Base-by-base conservation (phyloP, 106 monocot genomes). In the Posidonia australis region DNA sequence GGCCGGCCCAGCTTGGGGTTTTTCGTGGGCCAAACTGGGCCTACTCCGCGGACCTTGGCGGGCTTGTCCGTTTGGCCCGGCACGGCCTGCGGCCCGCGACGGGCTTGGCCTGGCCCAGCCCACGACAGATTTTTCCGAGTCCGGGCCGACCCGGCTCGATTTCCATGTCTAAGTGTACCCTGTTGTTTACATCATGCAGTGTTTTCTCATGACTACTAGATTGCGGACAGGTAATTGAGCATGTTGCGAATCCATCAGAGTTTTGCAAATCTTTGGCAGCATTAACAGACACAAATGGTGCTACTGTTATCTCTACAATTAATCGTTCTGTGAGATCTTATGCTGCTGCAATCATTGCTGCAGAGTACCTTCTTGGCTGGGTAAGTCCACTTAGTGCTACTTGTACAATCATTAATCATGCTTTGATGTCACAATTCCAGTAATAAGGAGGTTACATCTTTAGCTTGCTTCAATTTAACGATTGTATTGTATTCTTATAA, bases 321-420 rank as follows among this genome's bases (percentile, higher is more conserved):
- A 90, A 91, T 58, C 87, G 98, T 27, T 70, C 98, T 46, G 23
- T 98, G 66, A 87, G 87, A 68, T 74, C 98, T 41, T 98, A 87
- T 88, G 98, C 91, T 55, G 70, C 84, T 70, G 80, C 91, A 48
- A 91, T 98, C 64, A 70, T 98, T 83, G 87, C 76, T 49, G 98
- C 98, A 19, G 98, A 98, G 62, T 91, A 98, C 68, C 63, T 98
- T 41, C 98, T 98, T 70, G 83, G 78, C 47, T 98, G 98, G 98
- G 98, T 98, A 81, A 48, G 59, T 30, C 1, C 55, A 78, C 58
- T 58, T 17, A 21, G 20, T 22, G 28, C 25, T 30, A 57, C 57
- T 27, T 28, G 14, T 57, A 27, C 27, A 57, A 28, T 26, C 25
- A 28, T 57, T 28, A 28, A 28, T 57, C 12, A 28, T 57, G 7